Percentiles rank a stretch among this genome's conserved stretches.
phyloP scores from a whole-genome alignment of 768 basidiomycete species.

The Ramaria rubella region DNA sequence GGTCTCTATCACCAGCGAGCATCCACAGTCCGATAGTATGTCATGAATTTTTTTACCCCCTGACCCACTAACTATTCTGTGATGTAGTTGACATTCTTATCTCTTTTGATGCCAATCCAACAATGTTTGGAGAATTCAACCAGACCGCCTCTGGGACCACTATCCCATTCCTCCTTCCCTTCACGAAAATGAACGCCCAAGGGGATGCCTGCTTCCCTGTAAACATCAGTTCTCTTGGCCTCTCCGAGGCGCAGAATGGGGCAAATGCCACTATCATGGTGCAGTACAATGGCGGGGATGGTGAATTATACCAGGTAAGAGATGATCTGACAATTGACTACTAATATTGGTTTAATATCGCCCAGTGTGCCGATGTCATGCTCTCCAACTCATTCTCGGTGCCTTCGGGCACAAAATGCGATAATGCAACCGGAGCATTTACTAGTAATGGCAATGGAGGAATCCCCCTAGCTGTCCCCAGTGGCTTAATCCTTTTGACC shows the following conservation, averaged over 20 bases:
- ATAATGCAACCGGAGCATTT: constrained; percentile 32
- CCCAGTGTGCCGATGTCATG: constrained; percentile 80
- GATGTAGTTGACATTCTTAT: constrained; percentile 41
- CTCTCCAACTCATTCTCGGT: constrained; percentile 48
- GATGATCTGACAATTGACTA: background rate
- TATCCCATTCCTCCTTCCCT: constrained; percentile 36
- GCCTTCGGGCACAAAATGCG: constrained; percentile 37
- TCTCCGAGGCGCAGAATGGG: constrained; percentile 50
- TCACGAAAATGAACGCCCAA: constrained; percentile 45
- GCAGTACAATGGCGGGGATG: constrained; percentile 65
- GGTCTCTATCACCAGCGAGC: constrained; percentile 59
- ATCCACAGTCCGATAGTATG: constrained; percentile 28
- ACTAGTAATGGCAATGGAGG: too few relatives aligned
- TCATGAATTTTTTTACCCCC: constrained; percentile 4
- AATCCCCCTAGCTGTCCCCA: too few relatives aligned
- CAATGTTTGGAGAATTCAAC: constrained; percentile 57
- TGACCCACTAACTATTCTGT: constrained; percentile 13
- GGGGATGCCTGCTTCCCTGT: constrained; percentile 66
- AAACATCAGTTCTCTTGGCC: constrained; percentile 43
- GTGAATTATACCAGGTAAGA: constrained; percentile 58
- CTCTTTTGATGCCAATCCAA: constrained; percentile 41
- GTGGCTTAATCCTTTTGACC: too few relatives aligned
- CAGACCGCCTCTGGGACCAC: constrained; percentile 25
- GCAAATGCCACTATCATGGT: constrained; percentile 71
- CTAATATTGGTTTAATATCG: background rate